These are phyloP conservation scores for Globisporangium polare DNA, from an alignment of 352 stramenopile species.

Conservation along the genomic window DNA sequence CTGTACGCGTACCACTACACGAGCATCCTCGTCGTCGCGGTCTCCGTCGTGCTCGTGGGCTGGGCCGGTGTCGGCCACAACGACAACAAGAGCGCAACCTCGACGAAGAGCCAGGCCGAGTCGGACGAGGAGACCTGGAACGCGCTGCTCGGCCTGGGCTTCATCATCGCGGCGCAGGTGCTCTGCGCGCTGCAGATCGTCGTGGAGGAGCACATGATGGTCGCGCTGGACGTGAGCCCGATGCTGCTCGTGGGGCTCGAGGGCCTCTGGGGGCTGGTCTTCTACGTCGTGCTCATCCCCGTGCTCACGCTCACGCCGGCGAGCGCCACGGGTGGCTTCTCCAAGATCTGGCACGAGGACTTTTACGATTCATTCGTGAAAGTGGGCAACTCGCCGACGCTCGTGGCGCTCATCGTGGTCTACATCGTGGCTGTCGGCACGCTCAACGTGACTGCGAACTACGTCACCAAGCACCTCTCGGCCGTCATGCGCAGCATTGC, in stretches of 20 bases:
- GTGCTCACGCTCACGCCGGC: constrained; percentile 60
- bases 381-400: constrained; percentile 58
- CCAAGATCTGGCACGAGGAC: constrained; percentile 80
- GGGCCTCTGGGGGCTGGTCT: constrained; percentile 83
- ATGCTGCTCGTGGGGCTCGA: constrained; percentile 87
- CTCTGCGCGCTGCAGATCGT: constrained; percentile 87
- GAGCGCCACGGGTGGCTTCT: constrained; percentile 35
- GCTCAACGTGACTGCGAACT: constrained; percentile 80
- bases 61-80: constrained; percentile 56
- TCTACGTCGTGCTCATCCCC: constrained; percentile 68
- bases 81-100: neutral
- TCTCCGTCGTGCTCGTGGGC: constrained; percentile 65
- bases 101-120: constrained; percentile 14
- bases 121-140: constrained; percentile 30
- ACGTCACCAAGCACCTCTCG: constrained; percentile 85
- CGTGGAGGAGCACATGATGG: constrained; percentile 88
- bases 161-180: constrained; percentile 80
- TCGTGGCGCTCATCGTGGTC: constrained; percentile 48
- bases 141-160: constrained; percentile 58
- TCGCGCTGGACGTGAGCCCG: constrained; percentile 74
- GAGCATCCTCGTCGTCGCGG: constrained; percentile 73
- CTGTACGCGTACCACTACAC: constrained; percentile 84
- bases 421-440: constrained; percentile 76
- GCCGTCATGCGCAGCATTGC: constrained; percentile 79
- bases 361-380: constrained; percentile 79